A percentile compares a stretch with the other conserved stretches of the same genome.
phyloP scores from a whole-genome alignment of 768 basidiomycete species.

The Tulasnella sp. region DNA sequence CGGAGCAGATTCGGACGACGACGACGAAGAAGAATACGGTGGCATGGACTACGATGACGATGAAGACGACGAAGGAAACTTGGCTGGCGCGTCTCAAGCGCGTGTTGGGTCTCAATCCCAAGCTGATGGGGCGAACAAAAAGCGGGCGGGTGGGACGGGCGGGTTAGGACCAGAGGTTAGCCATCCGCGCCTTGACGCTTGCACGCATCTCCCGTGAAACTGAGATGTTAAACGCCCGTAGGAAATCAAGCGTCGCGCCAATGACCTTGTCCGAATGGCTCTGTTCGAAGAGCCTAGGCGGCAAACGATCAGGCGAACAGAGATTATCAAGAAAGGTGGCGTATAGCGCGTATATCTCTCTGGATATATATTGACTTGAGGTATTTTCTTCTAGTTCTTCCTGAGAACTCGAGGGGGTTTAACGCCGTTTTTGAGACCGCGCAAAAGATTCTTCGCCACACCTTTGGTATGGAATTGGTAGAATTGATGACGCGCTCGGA shows the following conservation, averaged over 20 bases:
- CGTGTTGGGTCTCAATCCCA: background rate
- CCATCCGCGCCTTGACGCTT: background rate
- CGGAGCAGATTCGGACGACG: conserved; percentile 29
- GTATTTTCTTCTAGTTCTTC: conserved; percentile 36
- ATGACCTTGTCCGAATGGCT: conserved; percentile 68
- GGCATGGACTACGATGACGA: conserved; percentile 33
- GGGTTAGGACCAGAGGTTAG: background rate
- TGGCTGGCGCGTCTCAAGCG: conserved; percentile 8
- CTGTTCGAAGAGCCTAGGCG: conserved; percentile 73
- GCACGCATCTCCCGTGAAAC: background rate
- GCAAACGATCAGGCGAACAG: conserved; percentile 61
- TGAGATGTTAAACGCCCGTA: conserved; percentile 28
- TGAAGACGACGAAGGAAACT: conserved; percentile 19
- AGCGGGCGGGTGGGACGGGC: background rate
- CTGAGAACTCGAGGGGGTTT: conserved; percentile 49
- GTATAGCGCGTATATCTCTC: background rate
- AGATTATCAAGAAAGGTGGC: conserved; percentile 75
- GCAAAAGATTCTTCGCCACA: conserved; percentile 52
- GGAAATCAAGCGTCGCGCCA: conserved; percentile 59
- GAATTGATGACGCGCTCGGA: conserved; percentile 61
- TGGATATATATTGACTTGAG: background rate
- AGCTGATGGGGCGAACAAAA: background rate
- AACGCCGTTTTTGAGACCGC: conserved; percentile 55
- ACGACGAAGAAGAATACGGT: conserved; percentile 32
- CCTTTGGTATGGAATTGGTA: conserved; percentile 78